Percentiles rank a stretch among this genome's conserved stretches.
These are phyloP conservation scores for Diversispora epigaea DNA, from an alignment of 192 early-diverging fungal species.

Conservation along the genomic window DNA sequence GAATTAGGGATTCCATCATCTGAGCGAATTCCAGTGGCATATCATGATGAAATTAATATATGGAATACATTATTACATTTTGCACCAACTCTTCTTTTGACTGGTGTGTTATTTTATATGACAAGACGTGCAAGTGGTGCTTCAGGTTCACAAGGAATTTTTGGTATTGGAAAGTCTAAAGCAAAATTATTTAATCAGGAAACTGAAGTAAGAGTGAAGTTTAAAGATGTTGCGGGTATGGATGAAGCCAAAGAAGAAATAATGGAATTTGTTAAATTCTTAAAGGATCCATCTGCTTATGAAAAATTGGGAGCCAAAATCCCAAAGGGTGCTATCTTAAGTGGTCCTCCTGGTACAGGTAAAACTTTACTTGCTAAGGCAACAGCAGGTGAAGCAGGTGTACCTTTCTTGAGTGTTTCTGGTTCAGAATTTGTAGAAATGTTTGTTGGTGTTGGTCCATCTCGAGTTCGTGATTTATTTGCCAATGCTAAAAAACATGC, in stretches of 20 bases:
- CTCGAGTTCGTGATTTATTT: slow-evolving; percentile 94
- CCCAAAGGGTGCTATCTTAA: slow-evolving; percentile 96
- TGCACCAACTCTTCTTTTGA: slow-evolving; percentile 87
- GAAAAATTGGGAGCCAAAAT: slow-evolving; percentile 97
- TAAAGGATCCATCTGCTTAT: slow-evolving; percentile 90
- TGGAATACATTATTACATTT: slow-evolving; percentile 79
- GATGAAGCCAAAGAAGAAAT: slow-evolving; percentile 99
- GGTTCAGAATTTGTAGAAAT: slow-evolving; percentile 99
- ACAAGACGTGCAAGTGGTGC: slow-evolving; percentile 73
- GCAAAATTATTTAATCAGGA: slow-evolving; percentile 98
- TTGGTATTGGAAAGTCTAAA: slow-evolving; percentile 94
- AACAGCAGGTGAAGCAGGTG: slow-evolving; percentile 97
- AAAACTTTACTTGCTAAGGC: slow-evolving; percentile 99
- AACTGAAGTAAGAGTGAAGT: slow-evolving; percentile 92
- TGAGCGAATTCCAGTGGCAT: slow-evolving; percentile 91
- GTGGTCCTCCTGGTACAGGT: slow-evolving; percentile 91
- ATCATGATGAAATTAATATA: slow-evolving; percentile 77
- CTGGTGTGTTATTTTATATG: slow-evolving; percentile 87
- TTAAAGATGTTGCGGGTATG: slow-evolving; percentile 98
- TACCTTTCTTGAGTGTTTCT: slow-evolving; percentile 97
- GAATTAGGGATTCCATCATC: slow-evolving; percentile 88
- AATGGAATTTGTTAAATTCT: slow-evolving; percentile 99
- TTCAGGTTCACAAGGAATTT: slow-evolving; percentile 76
- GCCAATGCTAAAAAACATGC: slow-evolving; percentile 95
- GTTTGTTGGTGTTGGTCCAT: slow-evolving; percentile 99